Evolutionary conservation across 495 filamentous ascomycete species (phyloP), one percentile per base, ranked within the genome.

Genomic region (Stereocaulon alpinum): DNA sequence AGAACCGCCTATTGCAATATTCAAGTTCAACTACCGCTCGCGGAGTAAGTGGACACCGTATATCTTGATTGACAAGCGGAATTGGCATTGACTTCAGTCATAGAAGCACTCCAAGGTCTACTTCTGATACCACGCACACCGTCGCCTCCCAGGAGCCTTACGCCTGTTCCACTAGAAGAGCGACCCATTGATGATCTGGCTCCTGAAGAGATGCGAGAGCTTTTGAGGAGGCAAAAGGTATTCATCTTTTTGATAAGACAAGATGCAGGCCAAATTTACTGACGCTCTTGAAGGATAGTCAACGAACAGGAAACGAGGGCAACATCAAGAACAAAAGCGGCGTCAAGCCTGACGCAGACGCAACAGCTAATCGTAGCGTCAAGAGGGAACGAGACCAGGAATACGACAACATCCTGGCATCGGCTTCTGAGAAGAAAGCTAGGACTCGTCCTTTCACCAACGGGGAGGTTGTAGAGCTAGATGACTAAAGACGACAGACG

Each of bases 11-110:
- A 18, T 58, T 10, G 34, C 45, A 18, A 44, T 50, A 6, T 58
- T 58, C 27, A 34, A 40, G 3, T 58, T 53, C 40, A 62, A 62
- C 7, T 62, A 62, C 55, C 34, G 60, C 20, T 62, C 60, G 3
- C 48, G 24, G 17, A 49, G 60, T 58, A n/a, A 30, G 60, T 37
- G 32, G 32, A 37, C 17, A 27, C 1, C 6, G 18, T 4, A 14
- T 40, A 4, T 7, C 40, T 27, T 6, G 5, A 29, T 12, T 18
- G 10, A 7, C 14, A 4, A 12, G 7, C 30, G 17, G 4, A 32
- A 48, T 17, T 9, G 12, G 11, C 42, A 32, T 18, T 55, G 22
- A 51, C 7, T 5, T 18, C 17, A 10, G 24, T 12, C 14, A 29
- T 15, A 62, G 60, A 27, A 24, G 30, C 60, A 6, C 44, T 62